Evolutionary conservation across 768 basidiomycete genomes (phyloP).

Genomic region (Suillus plorans): DNA sequence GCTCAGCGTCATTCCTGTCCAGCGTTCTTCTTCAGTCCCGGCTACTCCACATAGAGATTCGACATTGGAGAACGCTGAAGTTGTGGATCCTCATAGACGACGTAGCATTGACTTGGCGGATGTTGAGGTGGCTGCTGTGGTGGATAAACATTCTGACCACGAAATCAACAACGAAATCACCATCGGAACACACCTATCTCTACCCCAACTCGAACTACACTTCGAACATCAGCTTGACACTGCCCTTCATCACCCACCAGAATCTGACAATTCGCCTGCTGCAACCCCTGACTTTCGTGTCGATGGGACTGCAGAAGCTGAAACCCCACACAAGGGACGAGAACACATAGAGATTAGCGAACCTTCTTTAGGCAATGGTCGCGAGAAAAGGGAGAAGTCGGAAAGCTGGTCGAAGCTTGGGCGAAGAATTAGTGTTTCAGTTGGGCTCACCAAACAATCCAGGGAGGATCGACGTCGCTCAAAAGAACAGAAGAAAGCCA

Average conservation of each 20-base stretch:
- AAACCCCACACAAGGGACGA: neutral
- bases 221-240: slow-evolving; percentile 2
- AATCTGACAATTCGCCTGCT: neutral
- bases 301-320: neutral
- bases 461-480: slow-evolving; percentile 24
- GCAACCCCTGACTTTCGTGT: slow-evolving; percentile 20
- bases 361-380: slow-evolving; percentile 32
- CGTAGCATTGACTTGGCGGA: slow-evolving; percentile 32
- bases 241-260: neutral
- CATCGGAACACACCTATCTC: slow-evolving; percentile 15
- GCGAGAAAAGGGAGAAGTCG: slow-evolving; percentile 40
- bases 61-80: slow-evolving; percentile 30
- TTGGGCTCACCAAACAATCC: slow-evolving; percentile 41
- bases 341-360: slow-evolving; percentile 19
- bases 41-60: slow-evolving; percentile 35
- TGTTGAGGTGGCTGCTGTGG: slow-evolving; percentile 30
- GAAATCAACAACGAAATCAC: neutral
- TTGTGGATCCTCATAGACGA: slow-evolving; percentile 27
- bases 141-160: neutral
- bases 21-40: slow-evolving; percentile 62
- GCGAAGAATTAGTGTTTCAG: slow-evolving; percentile 58
- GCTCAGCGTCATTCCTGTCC: slow-evolving; percentile 31
- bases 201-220: slow-evolving; percentile 28
- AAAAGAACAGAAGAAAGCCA: slow-evolving; percentile 39
- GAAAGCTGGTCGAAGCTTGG: slow-evolving; percentile 64